These are phyloP conservation scores for Elongisporangium prolatum DNA, from an alignment of 352 stramenopile species.

Conservation along the genomic window DNA sequence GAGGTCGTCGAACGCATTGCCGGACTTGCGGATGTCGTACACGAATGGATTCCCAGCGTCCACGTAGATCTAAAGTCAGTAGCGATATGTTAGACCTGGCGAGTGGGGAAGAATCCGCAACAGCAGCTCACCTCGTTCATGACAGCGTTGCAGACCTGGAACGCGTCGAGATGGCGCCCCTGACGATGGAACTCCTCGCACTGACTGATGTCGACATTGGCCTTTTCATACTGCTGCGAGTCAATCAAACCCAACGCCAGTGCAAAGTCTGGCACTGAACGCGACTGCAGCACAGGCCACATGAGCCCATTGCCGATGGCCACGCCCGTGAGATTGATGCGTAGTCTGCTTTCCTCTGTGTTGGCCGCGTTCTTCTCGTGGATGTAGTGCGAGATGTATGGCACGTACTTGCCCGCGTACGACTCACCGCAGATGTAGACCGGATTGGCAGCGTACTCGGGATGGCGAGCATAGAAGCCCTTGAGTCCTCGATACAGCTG, in stretches of 20 bases:
- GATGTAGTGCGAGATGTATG: slow-evolving; percentile 93
- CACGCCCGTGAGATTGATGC: slow-evolving; percentile 82
- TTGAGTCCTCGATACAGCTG: slow-evolving; percentile 93
- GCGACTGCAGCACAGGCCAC: slow-evolving; percentile 80
- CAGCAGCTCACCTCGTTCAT: slow-evolving; percentile 34
- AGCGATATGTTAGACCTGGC: background rate
- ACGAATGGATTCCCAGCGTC: slow-evolving; percentile 77
- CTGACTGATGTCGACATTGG: slow-evolving; percentile 65
- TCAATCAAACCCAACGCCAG: slow-evolving; percentile 79
- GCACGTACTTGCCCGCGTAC: slow-evolving; percentile 97
- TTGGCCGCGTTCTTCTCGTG: slow-evolving; percentile 74
- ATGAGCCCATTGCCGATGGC: slow-evolving; percentile 89
- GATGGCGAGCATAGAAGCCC: slow-evolving; percentile 88
- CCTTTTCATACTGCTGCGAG: slow-evolving; percentile 74
- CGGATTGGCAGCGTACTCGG: slow-evolving; percentile 60
- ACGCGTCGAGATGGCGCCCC: slow-evolving; percentile 68
- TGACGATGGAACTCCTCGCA: slow-evolving; percentile 75
- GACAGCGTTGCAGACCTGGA: slow-evolving; percentile 60
- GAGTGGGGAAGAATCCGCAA: background rate
- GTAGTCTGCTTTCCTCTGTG: slow-evolving; percentile 24
- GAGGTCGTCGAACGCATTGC: slow-evolving; percentile 53
- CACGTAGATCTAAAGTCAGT: slow-evolving; percentile 74
- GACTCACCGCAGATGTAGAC: slow-evolving; percentile 88
- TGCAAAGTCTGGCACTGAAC: slow-evolving; percentile 73
- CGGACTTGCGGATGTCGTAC: slow-evolving; percentile 72